A percentile compares a stretch with the other conserved stretches of the same genome.
These are phyloP conservation scores for Cercospora citrullina DNA, from an alignment of 2,329 filamentous ascomycete genomes.

Conservation along the genomic window DNA sequence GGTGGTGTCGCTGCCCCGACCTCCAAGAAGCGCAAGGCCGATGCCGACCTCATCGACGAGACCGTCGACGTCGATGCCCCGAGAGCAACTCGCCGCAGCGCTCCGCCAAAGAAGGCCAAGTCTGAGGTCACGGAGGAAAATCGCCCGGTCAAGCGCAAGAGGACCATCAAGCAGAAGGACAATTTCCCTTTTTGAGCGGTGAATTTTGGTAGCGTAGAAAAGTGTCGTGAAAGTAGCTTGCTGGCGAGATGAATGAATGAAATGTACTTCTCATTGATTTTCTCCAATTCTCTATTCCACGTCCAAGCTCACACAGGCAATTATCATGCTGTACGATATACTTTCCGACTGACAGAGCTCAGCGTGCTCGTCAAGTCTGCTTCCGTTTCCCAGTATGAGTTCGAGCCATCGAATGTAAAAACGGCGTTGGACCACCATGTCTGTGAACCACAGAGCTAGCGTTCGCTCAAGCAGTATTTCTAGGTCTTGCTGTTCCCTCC, in stretches of 20 bases:
- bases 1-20: background rate
- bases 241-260: background rate
- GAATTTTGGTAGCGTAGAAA: background rate
- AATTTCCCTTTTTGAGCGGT: background rate
- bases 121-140: background rate
- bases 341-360: background rate
- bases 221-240: background rate
- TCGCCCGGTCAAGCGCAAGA: background rate
- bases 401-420: background rate
- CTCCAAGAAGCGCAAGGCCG: constrained; percentile 1
- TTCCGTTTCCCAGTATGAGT: background rate
- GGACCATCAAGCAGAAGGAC: background rate
- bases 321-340: background rate
- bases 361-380: background rate
- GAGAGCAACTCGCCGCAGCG: background rate
- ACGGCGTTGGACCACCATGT: background rate
- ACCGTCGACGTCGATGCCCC: constrained; percentile 8
- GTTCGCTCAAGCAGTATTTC: background rate
- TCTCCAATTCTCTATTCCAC: background rate
- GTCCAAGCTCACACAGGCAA: background rate
- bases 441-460: background rate
- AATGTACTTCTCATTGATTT: background rate
- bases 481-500: background rate
- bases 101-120: background rate
- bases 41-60: constrained; percentile 4